Evolutionary conservation across 805 yeast genomes (phyloP), one percentile per base, ranked within the genome.

Genomic region (Starmerella bombicola): DNA sequence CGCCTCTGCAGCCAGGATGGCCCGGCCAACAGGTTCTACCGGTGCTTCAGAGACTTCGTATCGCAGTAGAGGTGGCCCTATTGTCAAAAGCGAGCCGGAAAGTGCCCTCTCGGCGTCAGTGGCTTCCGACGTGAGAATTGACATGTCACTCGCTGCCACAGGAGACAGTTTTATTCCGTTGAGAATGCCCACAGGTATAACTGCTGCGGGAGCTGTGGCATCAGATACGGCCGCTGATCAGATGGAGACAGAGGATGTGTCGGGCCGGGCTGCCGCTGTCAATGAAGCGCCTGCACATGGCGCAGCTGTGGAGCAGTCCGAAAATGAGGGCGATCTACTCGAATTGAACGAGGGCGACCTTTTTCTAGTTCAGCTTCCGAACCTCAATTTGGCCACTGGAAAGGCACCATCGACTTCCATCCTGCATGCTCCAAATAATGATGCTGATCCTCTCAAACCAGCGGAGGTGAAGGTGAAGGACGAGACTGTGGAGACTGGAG

Each of bases 301-400:
- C 8, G 38, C 36, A 35, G 45, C 45, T 4, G 30, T 37, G 21
- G 30, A 15, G n/a, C 33, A 34, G 22, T 19, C n/a, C 16, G 31
- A 21, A n/a, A 38, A 34, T 3, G 33, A 20, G 2, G n/a, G 26
- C 20, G 44, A 34, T 12, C 30, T 24, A 3, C 33, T 50, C 12
- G 46, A 42, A 6, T 41, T 55, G 13, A 60, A 54, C 17, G 54
- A 56, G 23, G 46, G 42, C 16, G 42, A 51, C 40, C 50, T 60
- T 21, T 58, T 51, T 34, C 57, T 73, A 10, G 52, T 74, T 49
- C 78, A 74, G 45, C 57, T 74, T 41, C 55, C 54, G n/a, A 37
- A 34, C 74, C 76, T 10, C 36, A 58, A 21, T 64, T 68, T 47
- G 44, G 50, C 39, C 28, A 33, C 35, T 15, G 36, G 38, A 18